Conservation (phyloP, 129 eudicot species). For the Centaurea solstitialis region DNA sequence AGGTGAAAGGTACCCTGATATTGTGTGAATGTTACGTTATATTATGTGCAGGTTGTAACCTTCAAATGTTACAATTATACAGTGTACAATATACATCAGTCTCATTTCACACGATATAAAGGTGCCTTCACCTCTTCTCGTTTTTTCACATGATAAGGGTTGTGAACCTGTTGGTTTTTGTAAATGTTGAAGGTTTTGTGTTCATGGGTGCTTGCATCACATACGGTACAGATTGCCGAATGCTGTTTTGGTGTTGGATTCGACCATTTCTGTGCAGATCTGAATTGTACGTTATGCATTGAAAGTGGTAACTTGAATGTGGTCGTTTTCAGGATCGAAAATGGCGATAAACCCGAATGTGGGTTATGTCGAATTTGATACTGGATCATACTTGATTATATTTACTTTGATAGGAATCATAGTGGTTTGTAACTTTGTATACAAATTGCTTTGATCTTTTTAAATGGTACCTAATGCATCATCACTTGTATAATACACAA, state of each 20-base stretch:
- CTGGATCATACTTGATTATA: neutral
- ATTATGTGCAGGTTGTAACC: neutral
- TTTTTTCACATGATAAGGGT: neutral
- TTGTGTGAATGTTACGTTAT: neutral
- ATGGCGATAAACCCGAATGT: neutral
- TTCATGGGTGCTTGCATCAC: conserved; percentile 13
- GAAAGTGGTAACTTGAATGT: conserved; percentile 21
- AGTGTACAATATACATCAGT: neutral
- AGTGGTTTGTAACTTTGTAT: conserved; percentile 11
- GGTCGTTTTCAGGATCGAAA: conserved; percentile 16
- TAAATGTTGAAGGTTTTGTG: conserved; percentile 17
- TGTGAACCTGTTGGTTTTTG: conserved; percentile 5
- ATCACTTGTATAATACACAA: neutral
- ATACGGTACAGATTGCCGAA: neutral
- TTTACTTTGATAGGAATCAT: conserved; percentile 1
- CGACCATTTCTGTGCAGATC: neutral
- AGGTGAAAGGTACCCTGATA: neutral
- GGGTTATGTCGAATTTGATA: neutral
- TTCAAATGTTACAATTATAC: neutral
- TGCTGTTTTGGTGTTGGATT: conserved; percentile 17
- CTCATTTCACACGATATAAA: neutral
- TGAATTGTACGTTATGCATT: conserved; percentile 24
- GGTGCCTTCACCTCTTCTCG: neutral
- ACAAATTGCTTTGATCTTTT: neutral
- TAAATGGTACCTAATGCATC: neutral